phyloP scores from a whole-genome alignment of 495 filamentous ascomycete species.

The Cetradonia linearis region DNA sequence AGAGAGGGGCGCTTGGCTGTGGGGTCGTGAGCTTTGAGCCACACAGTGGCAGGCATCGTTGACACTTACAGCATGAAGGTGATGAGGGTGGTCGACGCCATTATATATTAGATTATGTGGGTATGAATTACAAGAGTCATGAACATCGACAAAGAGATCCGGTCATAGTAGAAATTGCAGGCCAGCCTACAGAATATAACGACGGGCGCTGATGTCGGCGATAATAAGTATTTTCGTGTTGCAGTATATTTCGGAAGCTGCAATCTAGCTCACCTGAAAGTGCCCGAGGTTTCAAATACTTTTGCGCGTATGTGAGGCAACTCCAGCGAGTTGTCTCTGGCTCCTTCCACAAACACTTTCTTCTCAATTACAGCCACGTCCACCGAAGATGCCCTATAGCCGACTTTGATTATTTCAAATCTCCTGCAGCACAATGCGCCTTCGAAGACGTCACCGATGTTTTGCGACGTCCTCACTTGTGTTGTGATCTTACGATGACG shows the following conservation, averaged over 20 bases:
- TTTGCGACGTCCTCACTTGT: not conserved
- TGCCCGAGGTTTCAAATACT: not conserved
- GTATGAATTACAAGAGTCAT: not conserved
- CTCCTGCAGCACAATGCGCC: not conserved
- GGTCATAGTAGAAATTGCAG: not conserved
- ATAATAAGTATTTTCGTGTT: not conserved
- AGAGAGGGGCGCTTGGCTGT: slow-evolving; percentile 56
- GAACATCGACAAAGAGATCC: not conserved
- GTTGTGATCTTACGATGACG: not conserved
- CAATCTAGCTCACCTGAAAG: not conserved
- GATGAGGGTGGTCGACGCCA: slow-evolving; percentile 66
- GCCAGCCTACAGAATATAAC: slow-evolving; percentile 5
- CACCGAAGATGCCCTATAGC: not conserved
- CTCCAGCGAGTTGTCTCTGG: not conserved
- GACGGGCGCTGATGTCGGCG: not conserved
- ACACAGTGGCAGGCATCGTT: not conserved
- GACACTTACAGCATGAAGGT: slow-evolving; percentile 62
- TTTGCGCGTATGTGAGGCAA: not conserved
- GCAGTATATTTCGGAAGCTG: not conserved
- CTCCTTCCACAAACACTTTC: not conserved
- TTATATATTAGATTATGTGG: slow-evolving; percentile 27
- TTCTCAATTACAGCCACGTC: not conserved
- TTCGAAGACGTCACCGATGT: not conserved
- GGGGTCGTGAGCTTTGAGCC: slow-evolving; percentile 18
- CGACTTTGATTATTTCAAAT: not conserved